Conservation (phyloP, 192 early-diverging fungal genomes). For the Coemansia sp. region DNA sequence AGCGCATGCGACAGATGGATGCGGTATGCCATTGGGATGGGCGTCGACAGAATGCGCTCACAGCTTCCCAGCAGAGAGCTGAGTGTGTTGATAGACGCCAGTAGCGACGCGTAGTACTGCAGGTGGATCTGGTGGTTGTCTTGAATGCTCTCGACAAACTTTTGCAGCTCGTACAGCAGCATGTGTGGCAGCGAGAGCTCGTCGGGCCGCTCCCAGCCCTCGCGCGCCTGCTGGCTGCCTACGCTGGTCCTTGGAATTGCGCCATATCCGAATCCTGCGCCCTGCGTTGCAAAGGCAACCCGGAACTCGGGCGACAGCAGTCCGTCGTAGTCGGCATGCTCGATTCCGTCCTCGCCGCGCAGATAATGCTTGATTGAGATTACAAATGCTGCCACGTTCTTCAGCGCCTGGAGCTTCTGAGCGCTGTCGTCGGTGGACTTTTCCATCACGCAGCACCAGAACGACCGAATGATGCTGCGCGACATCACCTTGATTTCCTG, state of each 20-base stretch:
- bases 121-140: slow-evolving; percentile 43
- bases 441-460: slow-evolving; percentile 71
- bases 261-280: slow-evolving; percentile 36
- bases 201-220: slow-evolving; percentile 38
- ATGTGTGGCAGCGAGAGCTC: slow-evolving; percentile 56
- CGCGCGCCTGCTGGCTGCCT: slow-evolving; percentile 27
- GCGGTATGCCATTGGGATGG: slow-evolving; percentile 87
- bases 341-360: slow-evolving; percentile 68
- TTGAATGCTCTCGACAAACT: slow-evolving; percentile 57
- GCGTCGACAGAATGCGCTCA: slow-evolving; percentile 83
- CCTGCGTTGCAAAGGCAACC: slow-evolving; percentile 34
- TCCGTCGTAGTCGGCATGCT: slow-evolving; percentile 70
- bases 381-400: slow-evolving; percentile 80
- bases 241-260: slow-evolving; percentile 15
- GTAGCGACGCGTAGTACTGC: slow-evolving; percentile 52
- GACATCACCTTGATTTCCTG: slow-evolving; percentile 65
- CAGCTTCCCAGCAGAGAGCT: slow-evolving; percentile 65
- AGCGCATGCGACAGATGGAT: slow-evolving; percentile 86
- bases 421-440: slow-evolving; percentile 54
- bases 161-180: slow-evolving; percentile 63
- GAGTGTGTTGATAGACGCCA: slow-evolving; percentile 56
- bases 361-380: slow-evolving; percentile 83
- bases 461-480: slow-evolving; percentile 75
- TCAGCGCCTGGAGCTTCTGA: slow-evolving; percentile 66
- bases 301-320: slow-evolving; percentile 55